These are phyloP conservation scores for Fraxinus baroniana DNA, from an alignment of 305 asterid genomes.

Conservation along the genomic window DNA sequence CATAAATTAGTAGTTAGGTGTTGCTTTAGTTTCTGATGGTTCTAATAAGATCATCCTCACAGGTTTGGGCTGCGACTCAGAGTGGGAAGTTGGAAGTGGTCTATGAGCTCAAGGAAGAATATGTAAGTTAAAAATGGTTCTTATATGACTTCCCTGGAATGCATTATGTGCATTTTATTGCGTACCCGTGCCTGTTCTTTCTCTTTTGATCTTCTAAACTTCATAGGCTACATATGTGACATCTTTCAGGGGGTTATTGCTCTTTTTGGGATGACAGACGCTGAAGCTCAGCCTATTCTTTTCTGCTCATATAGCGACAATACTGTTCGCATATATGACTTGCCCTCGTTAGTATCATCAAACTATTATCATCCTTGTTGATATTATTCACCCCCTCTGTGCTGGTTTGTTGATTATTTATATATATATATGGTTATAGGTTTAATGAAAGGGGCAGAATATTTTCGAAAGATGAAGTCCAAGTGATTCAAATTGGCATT, in stretches of 20 bases:
- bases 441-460: background rate
- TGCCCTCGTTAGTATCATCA: background rate
- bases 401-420: background rate
- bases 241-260: conserved; percentile 47
- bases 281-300: conserved; percentile 48
- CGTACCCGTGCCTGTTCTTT: background rate
- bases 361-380: background rate
- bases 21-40: background rate
- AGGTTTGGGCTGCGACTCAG: conserved; percentile 54
- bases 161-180: background rate
- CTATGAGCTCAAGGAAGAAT: conserved; percentile 38
- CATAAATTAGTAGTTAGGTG: background rate
- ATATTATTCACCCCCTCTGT: background rate
- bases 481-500: background rate
- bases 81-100: conserved; percentile 40
- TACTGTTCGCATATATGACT: background rate
- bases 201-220: background rate
- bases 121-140: conserved; percentile 30
- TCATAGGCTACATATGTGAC: background rate
- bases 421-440: background rate
- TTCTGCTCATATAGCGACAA: background rate
- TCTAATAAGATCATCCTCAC: background rate
- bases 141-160: background rate
- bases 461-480: background rate
- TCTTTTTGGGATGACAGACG: conserved; percentile 47